These are phyloP conservation scores for Chrysoporthe puriensis DNA, from an alignment of 2,329 filamentous ascomycete genomes.

Conservation along the genomic window DNA sequence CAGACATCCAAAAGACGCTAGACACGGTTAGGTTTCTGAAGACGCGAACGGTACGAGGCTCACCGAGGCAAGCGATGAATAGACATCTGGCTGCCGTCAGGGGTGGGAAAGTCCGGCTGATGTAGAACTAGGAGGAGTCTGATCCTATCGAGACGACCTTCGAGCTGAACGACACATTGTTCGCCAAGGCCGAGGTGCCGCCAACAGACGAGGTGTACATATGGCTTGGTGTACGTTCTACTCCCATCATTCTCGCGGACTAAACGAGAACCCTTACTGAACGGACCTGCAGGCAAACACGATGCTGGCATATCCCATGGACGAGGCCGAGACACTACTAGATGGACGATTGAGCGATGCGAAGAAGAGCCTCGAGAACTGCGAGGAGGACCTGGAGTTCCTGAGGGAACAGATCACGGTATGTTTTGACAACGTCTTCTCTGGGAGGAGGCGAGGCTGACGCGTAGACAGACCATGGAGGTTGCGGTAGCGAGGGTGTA, in stretches of 20 bases:
- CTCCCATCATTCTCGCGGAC: slow-evolving; percentile 34
- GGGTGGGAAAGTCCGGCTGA: not conserved
- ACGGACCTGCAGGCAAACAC: slow-evolving; percentile 67
- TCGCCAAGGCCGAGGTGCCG: slow-evolving; percentile 81
- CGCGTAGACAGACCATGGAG: slow-evolving; percentile 75
- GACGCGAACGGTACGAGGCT: slow-evolving; percentile 64
- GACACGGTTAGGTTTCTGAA: slow-evolving; percentile 89
- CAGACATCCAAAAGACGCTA: slow-evolving; percentile 94
- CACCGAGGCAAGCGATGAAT: not conserved
- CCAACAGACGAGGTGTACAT: slow-evolving; percentile 91
- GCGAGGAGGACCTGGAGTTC: slow-evolving; percentile 96
- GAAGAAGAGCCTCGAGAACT: slow-evolving; percentile 79
- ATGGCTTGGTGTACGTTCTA: slow-evolving; percentile 74
- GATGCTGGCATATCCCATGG: slow-evolving; percentile 92
- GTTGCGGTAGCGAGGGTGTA: slow-evolving; percentile 97
- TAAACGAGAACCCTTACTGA: slow-evolving; percentile 51
- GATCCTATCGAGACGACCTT: slow-evolving; percentile 90
- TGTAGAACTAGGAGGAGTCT: slow-evolving; percentile 44
- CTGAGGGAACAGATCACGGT: slow-evolving; percentile 95
- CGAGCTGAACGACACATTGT: slow-evolving; percentile 94
- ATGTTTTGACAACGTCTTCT: slow-evolving; percentile 38
- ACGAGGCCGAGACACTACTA: slow-evolving; percentile 81
- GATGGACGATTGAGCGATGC: slow-evolving; percentile 78
- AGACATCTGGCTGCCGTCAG: not conserved
- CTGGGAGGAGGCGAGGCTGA: slow-evolving; percentile 17